Evolutionary conservation across 2,329 filamentous ascomycete genomes (phyloP).

Genomic region (Fusarium sp.): DNA sequence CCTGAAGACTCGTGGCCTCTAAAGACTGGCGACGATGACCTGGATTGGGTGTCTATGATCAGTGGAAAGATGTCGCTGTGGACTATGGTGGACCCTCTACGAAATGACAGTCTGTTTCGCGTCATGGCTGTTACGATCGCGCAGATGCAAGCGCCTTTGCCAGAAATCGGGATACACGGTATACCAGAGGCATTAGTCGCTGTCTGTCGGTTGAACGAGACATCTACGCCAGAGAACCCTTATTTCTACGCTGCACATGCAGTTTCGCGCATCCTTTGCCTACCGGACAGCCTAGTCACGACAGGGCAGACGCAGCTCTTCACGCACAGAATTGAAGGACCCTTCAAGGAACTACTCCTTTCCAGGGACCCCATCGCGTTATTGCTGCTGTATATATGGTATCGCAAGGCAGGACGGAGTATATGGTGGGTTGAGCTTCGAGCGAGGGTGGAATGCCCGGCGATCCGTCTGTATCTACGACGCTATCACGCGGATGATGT

Average conservation of each 20-base stretch:
- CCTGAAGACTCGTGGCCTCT: slow-evolving; percentile 50
- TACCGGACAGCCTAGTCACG: slow-evolving; percentile 44
- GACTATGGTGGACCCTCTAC: slow-evolving; percentile 47
- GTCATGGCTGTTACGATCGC: slow-evolving; percentile 48
- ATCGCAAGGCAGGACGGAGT: slow-evolving; percentile 49
- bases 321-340: slow-evolving; percentile 45
- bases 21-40: slow-evolving; percentile 32
- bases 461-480: slow-evolving; percentile 52
- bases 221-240: slow-evolving; percentile 49
- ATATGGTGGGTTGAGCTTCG: slow-evolving; percentile 57
- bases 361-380: slow-evolving; percentile 51
- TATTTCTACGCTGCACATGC: slow-evolving; percentile 53
- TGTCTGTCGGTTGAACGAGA: slow-evolving; percentile 39
- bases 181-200: slow-evolving; percentile 40
- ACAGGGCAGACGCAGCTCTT: slow-evolving; percentile 49
- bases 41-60: slow-evolving; percentile 49
- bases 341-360: slow-evolving; percentile 47
- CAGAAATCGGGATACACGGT: slow-evolving; percentile 36
- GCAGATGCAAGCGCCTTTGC: slow-evolving; percentile 49
- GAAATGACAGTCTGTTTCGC: slow-evolving; percentile 49
- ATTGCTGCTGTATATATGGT: slow-evolving; percentile 55
- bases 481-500: slow-evolving; percentile 42
- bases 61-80: slow-evolving; percentile 51
- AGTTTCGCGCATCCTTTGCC: slow-evolving; percentile 43
- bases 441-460: slow-evolving; percentile 52